A percentile compares a stretch with the other conserved stretches of the same genome.
Evolutionary conservation across 2,329 filamentous ascomycete species (phyloP).

Genomic region (Epichloe sp.): DNA sequence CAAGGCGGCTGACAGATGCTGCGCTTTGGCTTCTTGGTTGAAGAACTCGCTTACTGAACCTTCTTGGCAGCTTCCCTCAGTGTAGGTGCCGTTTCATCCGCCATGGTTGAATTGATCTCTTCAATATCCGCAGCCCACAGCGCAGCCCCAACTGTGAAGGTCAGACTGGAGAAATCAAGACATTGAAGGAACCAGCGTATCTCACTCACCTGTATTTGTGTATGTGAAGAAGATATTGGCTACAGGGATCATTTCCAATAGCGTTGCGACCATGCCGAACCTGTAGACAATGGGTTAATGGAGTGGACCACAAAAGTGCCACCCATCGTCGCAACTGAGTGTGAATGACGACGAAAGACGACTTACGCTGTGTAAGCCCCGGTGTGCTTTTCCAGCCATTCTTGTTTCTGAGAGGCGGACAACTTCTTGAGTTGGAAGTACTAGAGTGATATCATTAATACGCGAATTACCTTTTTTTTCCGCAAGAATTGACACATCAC

Average conservation of each 20-base stretch:
- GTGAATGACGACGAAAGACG: not conserved
- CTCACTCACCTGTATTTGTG: conserved; percentile 61
- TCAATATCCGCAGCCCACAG: conserved; percentile 91
- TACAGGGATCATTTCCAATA: conserved; percentile 76
- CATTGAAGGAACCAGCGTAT: not conserved
- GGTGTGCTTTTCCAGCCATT: conserved; percentile 57
- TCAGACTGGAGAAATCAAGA: not conserved
- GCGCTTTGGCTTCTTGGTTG: not conserved
- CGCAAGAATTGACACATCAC: not conserved
- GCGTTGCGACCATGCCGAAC: conserved; percentile 59
- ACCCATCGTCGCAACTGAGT: not conserved
- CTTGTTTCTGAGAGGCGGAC: conserved; percentile 48
- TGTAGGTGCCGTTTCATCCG: conserved; percentile 34
- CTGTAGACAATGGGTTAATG: conserved; percentile 30
- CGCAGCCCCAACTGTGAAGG: conserved; percentile 60
- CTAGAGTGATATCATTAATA: conserved; percentile 23
- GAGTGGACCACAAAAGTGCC: not conserved
- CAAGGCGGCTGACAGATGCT: not conserved
- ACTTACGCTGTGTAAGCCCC: conserved; percentile 72
- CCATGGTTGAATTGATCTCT: conserved; percentile 35
- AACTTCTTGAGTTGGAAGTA: conserved; percentile 91
- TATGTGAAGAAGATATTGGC: conserved; percentile 75
- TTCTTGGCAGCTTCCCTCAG: conserved; percentile 37
- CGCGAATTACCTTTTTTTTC: too few species aligned
- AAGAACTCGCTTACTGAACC: conserved; percentile 15